Evolutionary conservation across 345 rosid species (phyloP).

Genomic region (Eucalyptus lansdowneana): DNA sequence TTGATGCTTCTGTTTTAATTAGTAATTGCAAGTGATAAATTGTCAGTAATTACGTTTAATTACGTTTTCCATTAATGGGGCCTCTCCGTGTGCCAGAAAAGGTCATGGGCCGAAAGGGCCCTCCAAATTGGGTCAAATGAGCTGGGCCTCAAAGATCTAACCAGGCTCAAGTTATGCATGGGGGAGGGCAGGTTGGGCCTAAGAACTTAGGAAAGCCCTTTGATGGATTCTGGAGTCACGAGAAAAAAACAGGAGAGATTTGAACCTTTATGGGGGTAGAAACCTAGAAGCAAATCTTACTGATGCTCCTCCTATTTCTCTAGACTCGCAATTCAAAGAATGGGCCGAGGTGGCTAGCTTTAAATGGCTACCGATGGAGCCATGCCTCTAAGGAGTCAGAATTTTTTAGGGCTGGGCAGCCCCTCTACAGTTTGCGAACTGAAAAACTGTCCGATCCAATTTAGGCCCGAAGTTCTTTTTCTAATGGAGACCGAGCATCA

Average conservation of each 20-base stretch:
- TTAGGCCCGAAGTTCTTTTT: neutral
- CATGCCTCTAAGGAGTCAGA: neutral
- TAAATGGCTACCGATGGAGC: neutral
- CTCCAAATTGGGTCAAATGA: neutral
- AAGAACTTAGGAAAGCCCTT: neutral
- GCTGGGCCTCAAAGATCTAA: neutral
- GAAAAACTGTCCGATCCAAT: neutral
- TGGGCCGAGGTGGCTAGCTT: neutral
- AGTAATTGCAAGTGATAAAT: neutral
- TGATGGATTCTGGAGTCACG: neutral
- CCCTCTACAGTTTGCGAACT: neutral
- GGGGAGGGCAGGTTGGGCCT: neutral
- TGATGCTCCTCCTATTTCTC: neutral
- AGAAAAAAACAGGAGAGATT: neutral
- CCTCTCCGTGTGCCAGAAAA: neutral
- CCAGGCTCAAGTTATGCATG: neutral
- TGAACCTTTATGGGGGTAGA: neutral
- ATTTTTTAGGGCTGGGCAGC: neutral
- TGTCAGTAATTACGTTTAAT: neutral
- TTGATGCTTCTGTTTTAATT: neutral
- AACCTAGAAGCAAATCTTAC: neutral
- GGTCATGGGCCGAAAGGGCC: neutral
- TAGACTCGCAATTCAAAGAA: neutral
- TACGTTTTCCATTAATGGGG: neutral
- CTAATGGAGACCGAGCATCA: neutral